These are phyloP conservation scores for Chlamydomonas incerta DNA, from an alignment of 139 green algal genomes.

Conservation along the genomic window DNA sequence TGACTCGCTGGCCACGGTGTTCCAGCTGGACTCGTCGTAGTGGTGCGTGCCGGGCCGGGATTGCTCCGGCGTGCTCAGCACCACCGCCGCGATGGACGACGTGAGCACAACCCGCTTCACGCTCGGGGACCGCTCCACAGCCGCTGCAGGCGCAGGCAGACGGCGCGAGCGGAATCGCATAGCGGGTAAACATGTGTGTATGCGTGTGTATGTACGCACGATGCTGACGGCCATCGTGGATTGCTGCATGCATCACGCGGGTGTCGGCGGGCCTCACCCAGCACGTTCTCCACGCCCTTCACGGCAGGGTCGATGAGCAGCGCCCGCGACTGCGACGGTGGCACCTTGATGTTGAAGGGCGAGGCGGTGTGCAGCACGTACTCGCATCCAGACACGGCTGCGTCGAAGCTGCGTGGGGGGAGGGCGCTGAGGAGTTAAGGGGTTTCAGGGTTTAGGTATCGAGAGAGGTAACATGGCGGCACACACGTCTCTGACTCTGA, in stretches of 20 bases:
- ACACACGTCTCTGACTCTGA: too few species aligned
- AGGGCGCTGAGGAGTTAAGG: too few species aligned
- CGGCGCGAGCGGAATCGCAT: too few species aligned
- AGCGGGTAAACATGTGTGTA: too few species aligned
- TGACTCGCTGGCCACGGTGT: conserved; percentile 1
- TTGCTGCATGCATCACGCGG: too few species aligned
- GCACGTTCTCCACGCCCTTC: conserved; percentile 61
- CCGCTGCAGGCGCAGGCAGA: background rate
- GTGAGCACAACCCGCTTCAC: conserved; percentile 72
- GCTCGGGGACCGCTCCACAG: conserved; percentile 45
- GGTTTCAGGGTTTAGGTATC: too few species aligned
- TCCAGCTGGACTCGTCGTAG: conserved; percentile 41
- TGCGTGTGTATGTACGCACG: too few species aligned
- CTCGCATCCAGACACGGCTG: conserved; percentile 50
- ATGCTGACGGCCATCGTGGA: too few species aligned
- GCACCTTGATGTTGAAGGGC: conserved; percentile 49
- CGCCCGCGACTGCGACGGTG: conserved; percentile 23
- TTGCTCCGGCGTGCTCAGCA: conserved; percentile 39
- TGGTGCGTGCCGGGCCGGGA: conserved; percentile 10
- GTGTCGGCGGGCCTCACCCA: conserved; percentile 21
- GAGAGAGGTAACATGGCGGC: too few species aligned
- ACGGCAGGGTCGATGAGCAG: conserved; percentile 62
- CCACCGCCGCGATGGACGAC: conserved; percentile 45
- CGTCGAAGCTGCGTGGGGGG: conserved; percentile 38
- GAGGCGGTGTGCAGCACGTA: conserved; percentile 69